phyloP scores from a whole-genome alignment of 768 basidiomycete species.

The Phanerochaete carnosa region DNA sequence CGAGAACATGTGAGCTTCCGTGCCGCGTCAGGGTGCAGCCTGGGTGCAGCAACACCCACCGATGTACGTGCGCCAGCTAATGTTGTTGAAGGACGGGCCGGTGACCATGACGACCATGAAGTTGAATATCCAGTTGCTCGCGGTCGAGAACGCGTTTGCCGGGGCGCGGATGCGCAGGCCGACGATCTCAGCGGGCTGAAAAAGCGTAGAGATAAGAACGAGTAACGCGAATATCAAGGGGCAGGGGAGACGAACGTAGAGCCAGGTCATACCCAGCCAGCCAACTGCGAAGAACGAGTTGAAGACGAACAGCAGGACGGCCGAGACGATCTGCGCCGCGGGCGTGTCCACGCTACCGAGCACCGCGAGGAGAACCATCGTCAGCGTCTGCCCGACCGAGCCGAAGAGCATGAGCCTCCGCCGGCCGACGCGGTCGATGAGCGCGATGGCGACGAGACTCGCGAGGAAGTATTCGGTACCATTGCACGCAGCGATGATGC shows the following conservation, averaged over 20 bases:
- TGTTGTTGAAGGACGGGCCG: constrained; percentile 54
- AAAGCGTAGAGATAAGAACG: background rate
- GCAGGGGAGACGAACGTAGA: constrained; percentile 44
- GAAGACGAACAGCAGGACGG: constrained; percentile 63
- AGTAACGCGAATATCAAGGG: background rate
- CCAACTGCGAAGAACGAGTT: constrained; percentile 69
- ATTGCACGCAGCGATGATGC: constrained; percentile 63
- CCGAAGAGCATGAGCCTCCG: constrained; percentile 71
- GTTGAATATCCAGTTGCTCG: constrained; percentile 52
- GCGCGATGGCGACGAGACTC: constrained; percentile 66
- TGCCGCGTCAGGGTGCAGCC: background rate
- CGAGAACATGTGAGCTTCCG: background rate
- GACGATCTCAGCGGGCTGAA: constrained; percentile 69
- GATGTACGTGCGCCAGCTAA: constrained; percentile 59
- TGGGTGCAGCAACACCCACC: constrained; percentile 28
- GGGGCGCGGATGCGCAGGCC: constrained; percentile 59
- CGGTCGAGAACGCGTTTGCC: constrained; percentile 62
- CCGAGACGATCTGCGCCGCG: constrained; percentile 47
- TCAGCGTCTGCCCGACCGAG: constrained; percentile 53
- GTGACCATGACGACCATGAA: constrained; percentile 62
- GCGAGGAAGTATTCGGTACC: constrained; percentile 72
- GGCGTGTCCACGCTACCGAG: constrained; percentile 49
- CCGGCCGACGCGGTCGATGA: constrained; percentile 72
- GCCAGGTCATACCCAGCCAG: constrained; percentile 71
- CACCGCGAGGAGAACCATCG: constrained; percentile 59